Conservation (phyloP, 2,329 filamentous ascomycete species). For the Pseudogymnoascus sp. region DNA sequence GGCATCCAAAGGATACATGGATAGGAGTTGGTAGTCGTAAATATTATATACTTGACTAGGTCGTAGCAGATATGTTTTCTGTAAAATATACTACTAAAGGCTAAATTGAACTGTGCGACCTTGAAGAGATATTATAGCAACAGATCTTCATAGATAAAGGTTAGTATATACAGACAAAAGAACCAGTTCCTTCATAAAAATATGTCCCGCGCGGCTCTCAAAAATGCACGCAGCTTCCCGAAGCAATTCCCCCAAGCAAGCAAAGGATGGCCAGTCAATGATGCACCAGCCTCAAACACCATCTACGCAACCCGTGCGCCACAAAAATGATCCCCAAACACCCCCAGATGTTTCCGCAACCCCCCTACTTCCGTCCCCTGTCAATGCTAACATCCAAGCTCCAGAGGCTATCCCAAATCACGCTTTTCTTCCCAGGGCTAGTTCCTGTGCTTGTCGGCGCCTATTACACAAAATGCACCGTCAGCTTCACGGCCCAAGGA, state of each 20-base stretch:
- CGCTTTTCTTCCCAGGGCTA: conserved; percentile 40
- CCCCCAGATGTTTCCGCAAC: not conserved
- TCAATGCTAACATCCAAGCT: conserved; percentile 50
- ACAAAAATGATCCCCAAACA: not conserved
- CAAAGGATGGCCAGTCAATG: not conserved
- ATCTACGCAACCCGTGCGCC: not conserved
- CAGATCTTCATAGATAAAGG: not conserved
- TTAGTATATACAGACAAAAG: not conserved
- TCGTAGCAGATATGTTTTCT: not conserved
- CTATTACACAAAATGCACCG: conserved; percentile 27
- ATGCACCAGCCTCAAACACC: not conserved
- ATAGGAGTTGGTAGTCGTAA: not conserved
- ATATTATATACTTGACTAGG: not conserved
- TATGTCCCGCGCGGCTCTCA: not conserved
- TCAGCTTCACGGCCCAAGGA: conserved; percentile 2
- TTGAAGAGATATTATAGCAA: not conserved
- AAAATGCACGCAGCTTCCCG: not conserved
- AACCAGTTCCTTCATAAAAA: not conserved
- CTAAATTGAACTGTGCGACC: not conserved
- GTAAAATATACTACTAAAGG: not conserved
- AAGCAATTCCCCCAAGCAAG: not conserved
- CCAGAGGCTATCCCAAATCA: conserved; percentile 57
- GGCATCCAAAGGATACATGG: no score
- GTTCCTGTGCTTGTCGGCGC: conserved; percentile 29
- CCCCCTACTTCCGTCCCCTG: conserved; percentile 24